These are phyloP conservation scores for Lagenidium giganteum DNA, from an alignment of 352 stramenopile genomes.

Conservation along the genomic window DNA sequence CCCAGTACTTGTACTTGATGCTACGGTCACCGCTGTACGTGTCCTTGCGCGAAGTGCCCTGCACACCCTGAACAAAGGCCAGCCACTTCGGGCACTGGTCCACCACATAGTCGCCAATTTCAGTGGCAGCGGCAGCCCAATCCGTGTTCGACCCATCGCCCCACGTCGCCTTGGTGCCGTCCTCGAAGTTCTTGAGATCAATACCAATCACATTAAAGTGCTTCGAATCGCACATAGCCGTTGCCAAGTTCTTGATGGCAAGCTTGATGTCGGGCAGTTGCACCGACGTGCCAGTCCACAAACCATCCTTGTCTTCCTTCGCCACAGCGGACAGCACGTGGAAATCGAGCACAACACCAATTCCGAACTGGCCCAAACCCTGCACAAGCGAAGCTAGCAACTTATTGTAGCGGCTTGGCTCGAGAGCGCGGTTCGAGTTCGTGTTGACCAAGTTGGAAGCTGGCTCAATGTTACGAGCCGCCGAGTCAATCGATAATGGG, in stretches of 20 bases:
- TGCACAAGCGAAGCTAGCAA: constrained; percentile 56
- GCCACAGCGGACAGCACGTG: constrained; percentile 53
- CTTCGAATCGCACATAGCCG: constrained; percentile 67
- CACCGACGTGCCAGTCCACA: constrained; percentile 80
- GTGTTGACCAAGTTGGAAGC: constrained; percentile 70
- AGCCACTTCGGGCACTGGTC: constrained; percentile 71
- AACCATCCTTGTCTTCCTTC: constrained; percentile 28
- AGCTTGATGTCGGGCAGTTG: constrained; percentile 67
- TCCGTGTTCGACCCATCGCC: constrained; percentile 73
- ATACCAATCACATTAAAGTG: constrained; percentile 86
- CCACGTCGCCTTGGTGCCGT: constrained; percentile 64
- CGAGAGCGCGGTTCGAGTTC: constrained; percentile 77
- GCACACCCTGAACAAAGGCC: constrained; percentile 66
- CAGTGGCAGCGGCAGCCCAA: constrained; percentile 63
- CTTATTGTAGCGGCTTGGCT: constrained; percentile 58
- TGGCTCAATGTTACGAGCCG: constrained; percentile 61
- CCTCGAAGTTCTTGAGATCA: constrained; percentile 74
- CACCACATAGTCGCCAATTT: constrained; percentile 61
- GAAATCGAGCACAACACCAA: constrained; percentile 79
- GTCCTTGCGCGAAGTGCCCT: constrained; percentile 67
- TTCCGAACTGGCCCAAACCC: constrained; percentile 67
- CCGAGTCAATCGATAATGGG: constrained; percentile 64
- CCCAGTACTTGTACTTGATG: constrained; percentile 65
- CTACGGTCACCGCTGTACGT: constrained; percentile 34
- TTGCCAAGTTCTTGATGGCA: constrained; percentile 67